These are phyloP conservation scores for Beauveria medogensis DNA, from an alignment of 2,329 filamentous ascomycete genomes.

Conservation along the genomic window DNA sequence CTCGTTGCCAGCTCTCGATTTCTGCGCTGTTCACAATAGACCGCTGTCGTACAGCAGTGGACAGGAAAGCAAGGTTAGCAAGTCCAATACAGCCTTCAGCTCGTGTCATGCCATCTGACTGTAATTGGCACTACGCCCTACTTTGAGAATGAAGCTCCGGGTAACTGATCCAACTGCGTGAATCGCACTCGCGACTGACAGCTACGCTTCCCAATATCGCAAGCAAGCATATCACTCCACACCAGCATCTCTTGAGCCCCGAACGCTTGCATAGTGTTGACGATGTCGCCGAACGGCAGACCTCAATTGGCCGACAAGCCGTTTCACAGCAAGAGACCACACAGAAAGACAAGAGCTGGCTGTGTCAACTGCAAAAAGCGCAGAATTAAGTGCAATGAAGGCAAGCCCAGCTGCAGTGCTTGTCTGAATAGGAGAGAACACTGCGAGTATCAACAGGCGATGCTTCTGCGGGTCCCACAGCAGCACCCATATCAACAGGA, in stretches of 20 bases:
- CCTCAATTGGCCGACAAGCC: neutral
- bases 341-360: conserved; percentile 46
- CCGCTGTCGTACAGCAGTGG: neutral
- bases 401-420: conserved; percentile 38
- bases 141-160: too few relatives aligned
- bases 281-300: neutral
- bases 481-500: neutral
- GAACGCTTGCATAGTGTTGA: neutral
- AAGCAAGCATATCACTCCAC: neutral
- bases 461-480: neutral
- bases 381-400: conserved; percentile 49
- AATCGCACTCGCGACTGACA: neutral
- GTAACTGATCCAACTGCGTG: neutral
- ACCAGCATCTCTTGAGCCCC: neutral
- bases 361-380: conserved; percentile 48
- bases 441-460: conserved; percentile 35
- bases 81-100: neutral
- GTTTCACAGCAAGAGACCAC: conserved; percentile 40
- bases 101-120: neutral
- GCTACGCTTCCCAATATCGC: neutral
- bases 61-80: neutral
- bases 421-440: conserved; percentile 39
- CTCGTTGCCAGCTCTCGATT: neutral
- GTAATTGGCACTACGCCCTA: neutral
- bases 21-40: neutral